Evolutionary conservation across 148 eudicot species (phyloP), one percentile per base, ranked within the genome.

Genomic region (Camellia sinensis): DNA sequence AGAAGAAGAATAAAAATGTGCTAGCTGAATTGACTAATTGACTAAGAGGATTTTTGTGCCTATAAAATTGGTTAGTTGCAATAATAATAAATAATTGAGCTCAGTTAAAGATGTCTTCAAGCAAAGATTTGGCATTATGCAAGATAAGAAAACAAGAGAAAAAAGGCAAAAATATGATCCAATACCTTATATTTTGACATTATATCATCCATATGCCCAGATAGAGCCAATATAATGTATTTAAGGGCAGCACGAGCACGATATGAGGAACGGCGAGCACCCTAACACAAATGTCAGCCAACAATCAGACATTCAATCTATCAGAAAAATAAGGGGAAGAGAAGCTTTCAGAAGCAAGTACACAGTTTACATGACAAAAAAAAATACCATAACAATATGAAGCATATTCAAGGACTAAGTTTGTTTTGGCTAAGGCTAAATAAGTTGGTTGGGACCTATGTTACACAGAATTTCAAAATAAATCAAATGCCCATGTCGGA

Each of bases 221-320:
- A 90, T 71, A 93, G 78, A 65, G 93, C 91, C 85, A 93, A 82
- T 61, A 91, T 77, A 63, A 93, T 81, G 46, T 89, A 93, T 80
- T 87, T 90, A n/a, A 93, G 88, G 53, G 95, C 93, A 80, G 93
- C 93, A 83, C 97, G 92, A 46, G 89, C 92, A 85, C 88, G 89
- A 53, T 84, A 48, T 21, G 84, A 54, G 75, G 92, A 79, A 75
- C 68, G 73, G 46, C 79, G 88, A 66, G 87, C 90, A 81, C 86
- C 91, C 97, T 93, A 84, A 74, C 54, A 46, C 10, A 85, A 18
- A 71, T 22, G 13, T 41, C 45, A 75, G 48, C 61, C 48, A 79
- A 18, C 45, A 17, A 74, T 7, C 29, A 63, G 18, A 15, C 13
- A 63, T 60, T 74, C 57, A 83, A 29, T 67, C 48, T 12, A 57